Base-by-base conservation (phyloP, 2,329 filamentous ascomycete genomes). In the Grosmannia penicillata region DNA sequence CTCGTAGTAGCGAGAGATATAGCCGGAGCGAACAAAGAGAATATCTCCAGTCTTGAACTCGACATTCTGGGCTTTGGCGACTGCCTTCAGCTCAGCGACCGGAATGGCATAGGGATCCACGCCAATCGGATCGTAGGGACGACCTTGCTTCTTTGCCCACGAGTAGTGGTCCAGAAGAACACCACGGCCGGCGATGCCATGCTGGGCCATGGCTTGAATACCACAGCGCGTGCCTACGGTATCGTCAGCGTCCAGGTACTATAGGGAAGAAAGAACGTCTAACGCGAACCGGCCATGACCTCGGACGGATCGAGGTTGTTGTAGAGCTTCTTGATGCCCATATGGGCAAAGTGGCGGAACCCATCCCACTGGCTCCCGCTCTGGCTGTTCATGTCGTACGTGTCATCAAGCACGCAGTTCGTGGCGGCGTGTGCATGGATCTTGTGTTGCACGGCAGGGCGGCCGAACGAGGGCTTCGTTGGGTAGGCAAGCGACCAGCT, bases 11-110 rank as follows among this genome's bases (percentile, higher is more conserved):
- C 53, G 62, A 14, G 59, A 53, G 1, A 60, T 61, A 54, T 65
- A 73, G 8, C 70, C 71, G 0, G 63, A 63, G 19, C 70, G 63
- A 31, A 75, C 57, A 45, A 77, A 61, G 30, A 77, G 56, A 23
- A 77, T 69, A 41, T 77, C 72, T 13, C 72, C 72, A 4, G 51
- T 50, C 6, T 53, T 55, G 30, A 71, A 59, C 2, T 53, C 50
- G 0, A 40, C 31, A 8, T 18, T 34, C 45, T 70, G 59, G 30
- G 56, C 56, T 40, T 53, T 49, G 1, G 63, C 63, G 8, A 71
- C 57, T 19, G 58, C 52, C 35, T 63, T 51, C 2, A 75, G 53
- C 2, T 56, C 53, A 0, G 52, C 50, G 1, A 66, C 49, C 0
- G 65, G 55, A 36, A 75, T 70, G 2, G 55, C 47, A 7, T 53